Base-by-base conservation (phyloP, 768 basidiomycete genomes). In the Phanerodontia chrysosporium region DNA sequence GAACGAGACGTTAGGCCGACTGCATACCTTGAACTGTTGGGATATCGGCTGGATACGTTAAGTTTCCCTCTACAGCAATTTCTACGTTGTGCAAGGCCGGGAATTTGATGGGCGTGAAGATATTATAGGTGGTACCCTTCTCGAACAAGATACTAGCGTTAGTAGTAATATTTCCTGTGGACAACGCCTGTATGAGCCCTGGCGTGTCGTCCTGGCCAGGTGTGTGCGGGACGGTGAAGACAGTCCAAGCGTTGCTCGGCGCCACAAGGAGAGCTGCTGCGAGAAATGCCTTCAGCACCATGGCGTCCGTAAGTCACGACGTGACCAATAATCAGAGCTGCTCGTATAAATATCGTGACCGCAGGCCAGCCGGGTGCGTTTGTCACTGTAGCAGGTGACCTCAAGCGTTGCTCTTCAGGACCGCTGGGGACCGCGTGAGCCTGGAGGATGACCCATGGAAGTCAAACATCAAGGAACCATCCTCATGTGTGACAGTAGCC, bases 71-170 rank as follows among this genome's bases (percentile, higher is more conserved):
- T 56, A 86, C 75, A 29, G 69, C 69, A 22, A 87, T 73, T 59
- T 84, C 83, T 18, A 85, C 83, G 59, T 85, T 84, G 32, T 74
- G 79, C 53, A 86, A 66, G 0, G 64, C 66, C 0, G 83, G 81
- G 56, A 86, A 86, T 56, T 73, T 77, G 70, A 85, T 74, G 0
- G 84, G 81, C 2, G 82, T 83, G 65, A 80, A 83, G 6, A 85
- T 79, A 63, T 86, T 87, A 65, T 87, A 87, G 0, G 77, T 82
- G 21, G 77, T 69, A 36, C 83, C 82, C 53, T 80, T 74, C 65
- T 78, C 51, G 68, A 87, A 87, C 4, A 86, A 59, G 63, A 86
- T 85, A 4, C 80, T 82, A 24, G 83, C 42, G 48, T 70, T 66
- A 1, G 63, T 28, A 0, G 65, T 61, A 60, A 74, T 75, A 29